These are phyloP conservation scores for Hypseocharis bilobata DNA, from an alignment of 441 rosid species.

Conservation along the genomic window DNA sequence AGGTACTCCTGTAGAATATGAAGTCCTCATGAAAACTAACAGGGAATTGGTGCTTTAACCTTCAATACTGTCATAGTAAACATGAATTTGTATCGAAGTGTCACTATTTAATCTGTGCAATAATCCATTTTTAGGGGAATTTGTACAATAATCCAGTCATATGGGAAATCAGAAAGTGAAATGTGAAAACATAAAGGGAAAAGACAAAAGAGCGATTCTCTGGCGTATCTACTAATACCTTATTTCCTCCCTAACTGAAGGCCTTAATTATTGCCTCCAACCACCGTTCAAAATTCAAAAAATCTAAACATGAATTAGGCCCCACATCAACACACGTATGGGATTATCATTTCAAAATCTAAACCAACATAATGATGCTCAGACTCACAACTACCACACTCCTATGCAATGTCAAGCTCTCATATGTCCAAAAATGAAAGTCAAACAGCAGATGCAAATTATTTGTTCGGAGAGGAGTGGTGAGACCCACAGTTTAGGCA, in stretches of 20 bases:
- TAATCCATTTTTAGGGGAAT: no score
- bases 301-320: background rate
- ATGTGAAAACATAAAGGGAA: background rate
- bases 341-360: background rate
- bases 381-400: background rate
- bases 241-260: background rate
- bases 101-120: background rate
- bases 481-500: background rate
- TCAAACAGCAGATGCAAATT: background rate
- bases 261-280: background rate
- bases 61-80: background rate
- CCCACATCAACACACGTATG: background rate
- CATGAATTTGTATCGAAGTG: background rate
- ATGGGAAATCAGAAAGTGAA: conserved; percentile 1
- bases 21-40: background rate
- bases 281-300: background rate
- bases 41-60: background rate
- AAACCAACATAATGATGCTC: background rate
- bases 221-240: background rate
- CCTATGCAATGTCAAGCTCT: background rate
- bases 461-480: background rate
- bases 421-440: background rate
- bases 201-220: background rate
- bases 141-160: no score
- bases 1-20: background rate